phyloP scores from a whole-genome alignment of 441 rosid species.

The Rhodomyrtus psidioides region DNA sequence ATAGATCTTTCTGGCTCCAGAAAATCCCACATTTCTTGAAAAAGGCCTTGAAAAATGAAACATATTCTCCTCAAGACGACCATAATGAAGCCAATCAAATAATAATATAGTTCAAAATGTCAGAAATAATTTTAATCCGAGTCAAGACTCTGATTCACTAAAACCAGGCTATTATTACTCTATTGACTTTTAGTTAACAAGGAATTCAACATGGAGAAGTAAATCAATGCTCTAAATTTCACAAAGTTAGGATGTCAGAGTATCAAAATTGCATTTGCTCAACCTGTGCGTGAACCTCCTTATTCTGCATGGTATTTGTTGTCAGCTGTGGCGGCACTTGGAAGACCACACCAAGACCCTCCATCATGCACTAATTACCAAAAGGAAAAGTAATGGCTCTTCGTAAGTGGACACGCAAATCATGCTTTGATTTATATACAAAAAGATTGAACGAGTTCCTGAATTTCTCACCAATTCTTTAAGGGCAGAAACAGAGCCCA shows the following conservation, averaged over 20 bases:
- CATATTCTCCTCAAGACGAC: background rate
- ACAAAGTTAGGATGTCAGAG: background rate
- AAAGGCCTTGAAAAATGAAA: background rate
- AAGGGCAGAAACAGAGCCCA: conserved; percentile 65
- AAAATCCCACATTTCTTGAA: background rate
- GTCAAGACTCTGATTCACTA: background rate
- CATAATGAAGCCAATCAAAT: background rate
- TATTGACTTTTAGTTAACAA: background rate
- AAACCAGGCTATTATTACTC: background rate
- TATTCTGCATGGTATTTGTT: conserved; percentile 53
- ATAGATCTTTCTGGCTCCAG: background rate
- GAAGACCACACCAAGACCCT: conserved; percentile 70
- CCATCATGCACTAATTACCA: conserved; percentile 59
- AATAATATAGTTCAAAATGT: background rate
- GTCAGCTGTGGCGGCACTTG: conserved; percentile 49
- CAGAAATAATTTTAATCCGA: background rate
- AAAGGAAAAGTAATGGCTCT: conserved; percentile 1
- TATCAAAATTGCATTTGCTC: background rate
- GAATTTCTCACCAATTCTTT: conserved; percentile 72
- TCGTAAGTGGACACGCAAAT: background rate
- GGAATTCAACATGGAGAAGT: background rate
- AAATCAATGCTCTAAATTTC: background rate
- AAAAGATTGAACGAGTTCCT: background rate
- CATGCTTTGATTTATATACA: background rate
- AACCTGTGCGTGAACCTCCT: conserved; percentile 90